phyloP scores from a whole-genome alignment of 208 protist species.

The Leishmania amazonensis region DNA sequence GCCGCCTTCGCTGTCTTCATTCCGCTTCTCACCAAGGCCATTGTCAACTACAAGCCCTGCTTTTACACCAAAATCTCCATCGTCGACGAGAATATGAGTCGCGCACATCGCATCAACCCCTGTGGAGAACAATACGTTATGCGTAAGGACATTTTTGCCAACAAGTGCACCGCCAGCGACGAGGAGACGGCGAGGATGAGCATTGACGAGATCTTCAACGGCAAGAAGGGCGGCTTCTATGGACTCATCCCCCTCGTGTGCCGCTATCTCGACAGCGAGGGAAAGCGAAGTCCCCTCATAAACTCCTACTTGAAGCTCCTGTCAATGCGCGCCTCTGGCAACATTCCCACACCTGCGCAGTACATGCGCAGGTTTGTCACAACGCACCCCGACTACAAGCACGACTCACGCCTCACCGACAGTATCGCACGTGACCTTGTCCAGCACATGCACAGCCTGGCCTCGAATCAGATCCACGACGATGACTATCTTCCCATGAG shows the following conservation, averaged over 20 bases:
- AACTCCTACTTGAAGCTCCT: constrained; percentile 93
- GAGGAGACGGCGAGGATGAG: constrained; percentile 84
- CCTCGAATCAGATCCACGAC: constrained; percentile 41
- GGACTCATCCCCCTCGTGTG: constrained; percentile 94
- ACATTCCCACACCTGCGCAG: constrained; percentile 93
- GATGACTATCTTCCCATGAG: constrained; percentile 64
- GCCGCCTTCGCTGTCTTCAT: constrained; percentile 97
- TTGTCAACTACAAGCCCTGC: constrained; percentile 94
- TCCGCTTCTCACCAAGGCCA: constrained; percentile 93
- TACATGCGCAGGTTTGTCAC: constrained; percentile 95
- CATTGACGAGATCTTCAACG: constrained; percentile 97
- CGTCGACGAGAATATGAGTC: constrained; percentile 98
- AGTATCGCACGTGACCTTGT: constrained; percentile 92
- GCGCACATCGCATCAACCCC: constrained; percentile 92
- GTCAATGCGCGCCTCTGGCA: constrained; percentile 91
- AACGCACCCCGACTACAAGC: constrained; percentile 94
- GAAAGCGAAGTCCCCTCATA: constrained; percentile 58
- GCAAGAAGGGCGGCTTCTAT: constrained; percentile 80
- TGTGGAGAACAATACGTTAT: constrained; percentile 94
- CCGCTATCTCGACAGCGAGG: constrained; percentile 86
- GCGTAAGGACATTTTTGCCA: constrained; percentile 90
- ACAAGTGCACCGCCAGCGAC: constrained; percentile 39
- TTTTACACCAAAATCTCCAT: constrained; percentile 97
- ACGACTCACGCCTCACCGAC: constrained; percentile 94
- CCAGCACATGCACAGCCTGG: constrained; percentile 66